Evolutionary conservation across 2,329 filamentous ascomycete genomes (phyloP).

Genomic region (Paecilomyces variotii): DNA sequence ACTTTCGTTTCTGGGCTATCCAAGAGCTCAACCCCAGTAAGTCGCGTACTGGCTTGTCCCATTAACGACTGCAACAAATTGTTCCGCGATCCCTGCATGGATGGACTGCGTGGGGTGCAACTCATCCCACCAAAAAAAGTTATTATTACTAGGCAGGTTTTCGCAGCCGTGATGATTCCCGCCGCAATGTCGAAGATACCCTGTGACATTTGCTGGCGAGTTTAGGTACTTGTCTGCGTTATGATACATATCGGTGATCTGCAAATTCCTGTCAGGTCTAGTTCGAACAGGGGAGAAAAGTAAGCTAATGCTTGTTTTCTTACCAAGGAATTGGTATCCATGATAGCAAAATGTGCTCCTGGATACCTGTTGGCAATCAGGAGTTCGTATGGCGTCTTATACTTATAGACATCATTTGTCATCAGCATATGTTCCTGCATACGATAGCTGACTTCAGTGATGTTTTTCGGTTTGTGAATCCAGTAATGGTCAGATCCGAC

Average conservation of each 20-base stretch:
- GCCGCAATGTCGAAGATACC: slow-evolving; percentile 50
- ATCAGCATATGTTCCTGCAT: slow-evolving; percentile 46
- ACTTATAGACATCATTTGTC: slow-evolving; percentile 46
- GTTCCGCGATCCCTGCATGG: background rate
- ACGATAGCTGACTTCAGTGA: slow-evolving; percentile 42
- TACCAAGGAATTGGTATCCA: slow-evolving; percentile 58
- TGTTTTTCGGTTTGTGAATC: slow-evolving; percentile 40
- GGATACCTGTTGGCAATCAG: slow-evolving; percentile 37
- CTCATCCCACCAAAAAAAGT: slow-evolving; percentile 66
- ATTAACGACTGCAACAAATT: background rate
- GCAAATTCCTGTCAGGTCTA: background rate
- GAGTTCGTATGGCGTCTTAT: slow-evolving; percentile 42
- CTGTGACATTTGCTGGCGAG: slow-evolving; percentile 54
- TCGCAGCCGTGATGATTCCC: slow-evolving; percentile 32
- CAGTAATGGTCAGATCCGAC: slow-evolving; percentile 39
- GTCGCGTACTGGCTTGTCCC: background rate
- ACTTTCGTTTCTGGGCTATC: too few species aligned
- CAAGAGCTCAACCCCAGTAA: background rate
- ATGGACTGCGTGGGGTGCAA: slow-evolving; percentile 46
- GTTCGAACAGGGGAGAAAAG: background rate
- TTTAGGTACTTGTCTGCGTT: slow-evolving; percentile 55
- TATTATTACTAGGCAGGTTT: slow-evolving; percentile 42
- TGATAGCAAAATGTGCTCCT: slow-evolving; percentile 55
- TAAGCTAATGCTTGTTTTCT: slow-evolving; percentile 7
- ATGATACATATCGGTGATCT: slow-evolving; percentile 57